These are phyloP conservation scores for Gossypium herbaceum DNA, from an alignment of 345 rosid species.

Conservation along the genomic window DNA sequence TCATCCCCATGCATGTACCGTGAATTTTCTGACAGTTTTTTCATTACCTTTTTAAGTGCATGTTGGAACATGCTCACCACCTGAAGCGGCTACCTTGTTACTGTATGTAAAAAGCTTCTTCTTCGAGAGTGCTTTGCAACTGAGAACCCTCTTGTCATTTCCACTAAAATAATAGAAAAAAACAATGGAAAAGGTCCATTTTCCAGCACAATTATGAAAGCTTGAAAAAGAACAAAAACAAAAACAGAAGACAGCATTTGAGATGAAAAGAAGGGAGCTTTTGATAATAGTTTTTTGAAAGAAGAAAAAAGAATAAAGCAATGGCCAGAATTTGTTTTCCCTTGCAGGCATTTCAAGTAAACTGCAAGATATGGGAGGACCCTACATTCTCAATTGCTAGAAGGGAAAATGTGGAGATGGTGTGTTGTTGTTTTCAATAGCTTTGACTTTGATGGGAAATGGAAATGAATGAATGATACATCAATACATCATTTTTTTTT, in stretches of 20 bases:
- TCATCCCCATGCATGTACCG: neutral
- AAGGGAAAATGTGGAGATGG: conserved; percentile 6
- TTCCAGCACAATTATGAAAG: conserved; percentile 6
- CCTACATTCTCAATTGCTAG: conserved; percentile 18
- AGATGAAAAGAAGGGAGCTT: conserved; percentile 11
- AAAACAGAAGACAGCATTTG: conserved; percentile 9
- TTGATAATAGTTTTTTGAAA: neutral
- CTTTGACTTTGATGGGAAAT: conserved; percentile 7
- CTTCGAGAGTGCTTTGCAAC: neutral
- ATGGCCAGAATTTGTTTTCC: conserved; percentile 21
- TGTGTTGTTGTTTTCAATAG: conserved; percentile 7
- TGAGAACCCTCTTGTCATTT: neutral
- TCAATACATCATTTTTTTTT: neutral
- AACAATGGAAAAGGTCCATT: conserved; percentile 29
- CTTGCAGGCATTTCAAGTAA: conserved; percentile 10
- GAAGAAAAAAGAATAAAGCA: conserved; percentile 21
- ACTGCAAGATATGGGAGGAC: conserved; percentile 7
- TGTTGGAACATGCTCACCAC: neutral
- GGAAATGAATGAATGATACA: neutral
- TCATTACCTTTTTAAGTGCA: neutral
- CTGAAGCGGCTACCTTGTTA: neutral
- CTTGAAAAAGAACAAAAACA: neutral
- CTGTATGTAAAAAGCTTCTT: neutral
- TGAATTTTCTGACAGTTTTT: neutral
- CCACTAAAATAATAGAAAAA: neutral